Evolutionary conservation across 768 basidiomycete species (phyloP).

Genomic region (Tulasnella sp.): DNA sequence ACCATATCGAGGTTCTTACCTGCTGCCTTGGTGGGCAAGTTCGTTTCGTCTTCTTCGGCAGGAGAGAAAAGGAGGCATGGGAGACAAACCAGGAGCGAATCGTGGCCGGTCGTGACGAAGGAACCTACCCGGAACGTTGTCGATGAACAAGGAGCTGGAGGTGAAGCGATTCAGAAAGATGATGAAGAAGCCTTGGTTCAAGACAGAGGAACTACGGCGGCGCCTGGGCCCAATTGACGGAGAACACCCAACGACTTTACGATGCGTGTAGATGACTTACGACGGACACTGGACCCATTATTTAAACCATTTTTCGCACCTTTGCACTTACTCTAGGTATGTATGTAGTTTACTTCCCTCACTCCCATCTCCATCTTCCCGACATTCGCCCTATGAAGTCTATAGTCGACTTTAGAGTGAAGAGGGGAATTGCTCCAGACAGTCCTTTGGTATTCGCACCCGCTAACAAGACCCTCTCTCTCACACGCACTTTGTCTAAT

Average conservation of each 20-base stretch:
- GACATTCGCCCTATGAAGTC: background rate
- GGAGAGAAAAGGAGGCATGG: background rate
- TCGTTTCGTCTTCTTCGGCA: background rate
- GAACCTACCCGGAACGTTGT: background rate
- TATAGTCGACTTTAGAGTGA: background rate
- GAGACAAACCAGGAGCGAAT: background rate
- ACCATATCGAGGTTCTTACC: slow-evolving; percentile 8
- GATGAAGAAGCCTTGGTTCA: background rate
- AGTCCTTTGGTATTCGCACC: background rate
- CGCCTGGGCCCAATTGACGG: background rate
- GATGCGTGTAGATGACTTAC: background rate
- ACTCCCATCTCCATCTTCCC: background rate
- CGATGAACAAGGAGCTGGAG: background rate
- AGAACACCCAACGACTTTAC: background rate
- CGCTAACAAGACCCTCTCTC: background rate
- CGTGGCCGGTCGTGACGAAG: background rate
- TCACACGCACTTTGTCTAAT: background rate
- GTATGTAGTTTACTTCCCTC: background rate
- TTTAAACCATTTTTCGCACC: background rate
- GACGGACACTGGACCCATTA: background rate
- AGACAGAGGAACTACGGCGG: background rate
- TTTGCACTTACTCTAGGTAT: background rate
- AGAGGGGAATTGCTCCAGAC: background rate
- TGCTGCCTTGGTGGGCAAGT: background rate
- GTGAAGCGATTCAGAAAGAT: background rate